Base-by-base conservation (phyloP, 768 basidiomycete species). In the Tulasnella sp. region DNA sequence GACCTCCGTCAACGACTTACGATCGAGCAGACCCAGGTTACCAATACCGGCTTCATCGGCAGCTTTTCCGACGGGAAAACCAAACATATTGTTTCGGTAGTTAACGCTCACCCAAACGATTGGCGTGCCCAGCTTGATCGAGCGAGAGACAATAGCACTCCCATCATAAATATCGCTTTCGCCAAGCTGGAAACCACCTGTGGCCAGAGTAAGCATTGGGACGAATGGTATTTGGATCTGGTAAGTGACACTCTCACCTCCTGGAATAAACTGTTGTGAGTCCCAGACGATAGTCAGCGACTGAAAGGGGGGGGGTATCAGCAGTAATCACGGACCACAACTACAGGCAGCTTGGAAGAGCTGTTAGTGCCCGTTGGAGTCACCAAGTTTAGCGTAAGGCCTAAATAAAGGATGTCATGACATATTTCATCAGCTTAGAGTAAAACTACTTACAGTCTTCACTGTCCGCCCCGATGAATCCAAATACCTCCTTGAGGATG, bases 71-170 rank as follows among this genome's bases (percentile, higher is more conserved):
- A 37, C 77, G 42, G 78, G 58, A 48, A 81, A 81, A 40, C 78
- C 78, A 74, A 79, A 79, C 37, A 79, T 42, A n/a, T 54, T 72
- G 28, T 73, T 34, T 7, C 89, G 85, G 83, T 91, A 91, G 81
- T 91, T 91, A 87, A 90, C 88, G 50, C 88, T 87, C 2, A 90
- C 89, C 81, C 88, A 90, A 4, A 90, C 86, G 24, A 90, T 85
- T 6, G 90, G 90, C 75, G 88, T 83, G 9, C 86, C 87, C 20
- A 89, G 82, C 42, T 84, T 85, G 31, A 88, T 85, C 0, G 89
- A 90, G 12, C 88, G 86, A 34, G 87, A 83, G 8, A 90, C 89
- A 37, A 90, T 86, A 8, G 83, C 76, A 44, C 83, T 84, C 12
- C 88, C 88, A 77, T 89, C 88, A 58, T 88, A 88, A 42, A 88